These are phyloP conservation scores for Trichoderma gamsii DNA, from an alignment of 495 filamentous ascomycete genomes.

Conservation along the genomic window DNA sequence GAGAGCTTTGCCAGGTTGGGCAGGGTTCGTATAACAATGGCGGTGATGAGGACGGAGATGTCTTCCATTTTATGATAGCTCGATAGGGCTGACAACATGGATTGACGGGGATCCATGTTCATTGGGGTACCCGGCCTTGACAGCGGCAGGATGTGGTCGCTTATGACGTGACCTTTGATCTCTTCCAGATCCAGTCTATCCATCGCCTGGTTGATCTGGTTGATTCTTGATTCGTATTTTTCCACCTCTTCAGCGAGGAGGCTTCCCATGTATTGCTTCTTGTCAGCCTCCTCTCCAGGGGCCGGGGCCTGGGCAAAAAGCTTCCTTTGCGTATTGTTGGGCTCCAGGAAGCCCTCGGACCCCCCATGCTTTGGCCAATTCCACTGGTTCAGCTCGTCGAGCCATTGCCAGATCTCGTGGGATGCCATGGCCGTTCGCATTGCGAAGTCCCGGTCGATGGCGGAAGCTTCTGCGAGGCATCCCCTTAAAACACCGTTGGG, in stretches of 20 bases:
- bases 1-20: conserved; percentile 72
- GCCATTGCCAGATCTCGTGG: conserved; percentile 69
- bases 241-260: conserved; percentile 55
- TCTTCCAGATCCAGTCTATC: conserved; percentile 80
- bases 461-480: conserved; percentile 61
- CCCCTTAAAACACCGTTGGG: conserved; percentile 51
- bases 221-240: conserved; percentile 65
- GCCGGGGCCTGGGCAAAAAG: conserved; percentile 19
- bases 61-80: conserved; percentile 61
- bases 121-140: conserved; percentile 47
- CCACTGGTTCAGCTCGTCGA: conserved; percentile 70
- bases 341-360: conserved; percentile 49
- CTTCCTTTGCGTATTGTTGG: conserved; percentile 35
- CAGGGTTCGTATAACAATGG: conserved; percentile 77
- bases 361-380: conserved; percentile 58
- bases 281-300: conserved; percentile 3
- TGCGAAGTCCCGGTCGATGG: conserved; percentile 63
- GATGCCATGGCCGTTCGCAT: conserved; percentile 67
- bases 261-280: conserved; percentile 59
- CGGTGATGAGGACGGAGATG: conserved; percentile 81
- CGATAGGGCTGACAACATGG: conserved; percentile 40
- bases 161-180: conserved; percentile 80
- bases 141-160: conserved; percentile 61
- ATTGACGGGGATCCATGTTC: conserved; percentile 28
- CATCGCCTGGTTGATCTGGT: conserved; percentile 70